Base-by-base conservation (phyloP, 805 yeast species). In the Metschnikowia cubensis region DNA sequence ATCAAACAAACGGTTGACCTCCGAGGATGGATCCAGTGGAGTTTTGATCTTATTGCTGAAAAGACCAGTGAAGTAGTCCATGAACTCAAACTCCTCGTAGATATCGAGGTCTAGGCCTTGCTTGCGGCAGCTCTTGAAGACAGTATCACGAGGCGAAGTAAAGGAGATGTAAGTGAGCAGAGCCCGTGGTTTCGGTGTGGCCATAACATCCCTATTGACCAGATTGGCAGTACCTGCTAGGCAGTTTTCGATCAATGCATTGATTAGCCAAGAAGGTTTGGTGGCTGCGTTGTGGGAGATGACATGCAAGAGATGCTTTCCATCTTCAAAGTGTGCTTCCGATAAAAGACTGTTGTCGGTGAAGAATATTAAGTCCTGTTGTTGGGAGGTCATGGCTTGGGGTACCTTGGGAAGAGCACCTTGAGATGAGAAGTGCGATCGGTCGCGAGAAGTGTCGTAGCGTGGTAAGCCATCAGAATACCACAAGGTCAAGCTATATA, bases 261-360 rank as follows among this genome's bases (percentile, higher is more conserved):
- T 75, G 3, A 77, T 59, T 35, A 86, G 68, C 92, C 92, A 86
- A 5, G 80, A 63, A 1, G 91, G 82, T 25, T 80, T 74, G 0
- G 87, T 83, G 0, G 85, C 83, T 48, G 66, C 72, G 3, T 57
- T 56, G 48, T 71, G 68, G 1, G 74, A 58, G 6, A 73, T 60
- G 3, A 68, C 50, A 3, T 69, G 61, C 18, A 69, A 53, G 14
- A 3, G 63, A 51, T 40, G 50, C 31, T 6, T 36, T 3, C 8
- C 46, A 57, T 60, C 55, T 52, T 33, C 50, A 49, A 53, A 57
- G 40, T 50, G 49, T 5, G 50, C 54, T 21, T 65, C 66, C 1
- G 74, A 62, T 13, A 75, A 54, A 2, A 83, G 70, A 2, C 80
- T 65, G 48, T 75, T 76, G 56, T 84, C 84, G 21, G 66, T 67